Conservation (phyloP, 164 flowering plant genomes). For the Magnolia kwangsiensis region DNA sequence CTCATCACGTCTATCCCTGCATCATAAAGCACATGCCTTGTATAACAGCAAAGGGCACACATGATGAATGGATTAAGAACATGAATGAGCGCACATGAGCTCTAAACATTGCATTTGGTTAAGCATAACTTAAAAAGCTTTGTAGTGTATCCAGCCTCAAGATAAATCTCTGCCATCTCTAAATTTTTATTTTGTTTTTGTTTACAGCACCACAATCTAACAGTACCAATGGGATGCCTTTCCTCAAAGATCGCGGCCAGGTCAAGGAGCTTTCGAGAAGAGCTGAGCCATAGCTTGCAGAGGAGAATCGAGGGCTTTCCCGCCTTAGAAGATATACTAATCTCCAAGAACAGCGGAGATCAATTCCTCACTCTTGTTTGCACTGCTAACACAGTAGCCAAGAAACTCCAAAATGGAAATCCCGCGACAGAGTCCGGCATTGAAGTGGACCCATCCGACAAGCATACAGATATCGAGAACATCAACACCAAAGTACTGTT, state of each 20-base stretch:
- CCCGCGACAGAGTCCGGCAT: background rate
- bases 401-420: conserved; percentile 10
- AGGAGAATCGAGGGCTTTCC: conserved; percentile 16
- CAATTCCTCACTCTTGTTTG: conserved; percentile 24
- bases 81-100: too few species aligned
- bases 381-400: conserved; percentile 14
- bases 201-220: too few species aligned
- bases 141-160: too few species aligned
- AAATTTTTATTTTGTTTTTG: too few species aligned
- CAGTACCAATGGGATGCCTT: conserved; percentile 27
- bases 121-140: too few species aligned
- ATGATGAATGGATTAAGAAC: too few species aligned
- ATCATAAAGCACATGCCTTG: too few species aligned
- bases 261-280: conserved; percentile 27
- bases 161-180: too few species aligned
- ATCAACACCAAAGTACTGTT: conserved; percentile 27
- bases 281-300: conserved; percentile 13
- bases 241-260: conserved; percentile 24
- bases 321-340: conserved; percentile 13
- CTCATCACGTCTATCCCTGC: too few species aligned
- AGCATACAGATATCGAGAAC: background rate
- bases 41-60: too few species aligned
- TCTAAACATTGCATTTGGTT: too few species aligned
- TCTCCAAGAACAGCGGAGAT: conserved; percentile 17
- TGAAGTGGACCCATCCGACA: background rate